Evolutionary conservation across 2,329 filamentous ascomycete species (phyloP).

Genomic region (Penicillium palitans): DNA sequence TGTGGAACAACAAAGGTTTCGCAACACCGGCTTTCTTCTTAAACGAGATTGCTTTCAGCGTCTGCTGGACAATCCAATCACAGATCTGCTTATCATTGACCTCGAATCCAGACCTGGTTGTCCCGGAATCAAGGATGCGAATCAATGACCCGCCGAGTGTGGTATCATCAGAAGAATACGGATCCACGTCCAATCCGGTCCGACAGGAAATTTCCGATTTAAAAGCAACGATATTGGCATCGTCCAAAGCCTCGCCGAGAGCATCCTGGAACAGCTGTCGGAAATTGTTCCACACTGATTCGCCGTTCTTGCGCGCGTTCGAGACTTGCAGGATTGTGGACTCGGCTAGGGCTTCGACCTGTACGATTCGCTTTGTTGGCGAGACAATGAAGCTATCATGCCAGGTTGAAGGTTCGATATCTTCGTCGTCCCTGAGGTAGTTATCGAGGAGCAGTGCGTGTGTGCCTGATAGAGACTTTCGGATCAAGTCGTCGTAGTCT

Average conservation of each 20-base stretch:
- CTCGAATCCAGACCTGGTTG: slow-evolving; percentile 29
- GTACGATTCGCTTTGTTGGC: slow-evolving; percentile 70
- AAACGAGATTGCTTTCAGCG: slow-evolving; percentile 57
- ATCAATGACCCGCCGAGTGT: slow-evolving; percentile 31
- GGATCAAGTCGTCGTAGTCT: slow-evolving; percentile 59
- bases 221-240: slow-evolving; percentile 73
- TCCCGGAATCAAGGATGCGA: slow-evolving; percentile 30
- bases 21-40: slow-evolving; percentile 45
- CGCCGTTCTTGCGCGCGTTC: slow-evolving; percentile 35
- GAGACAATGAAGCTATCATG: slow-evolving; percentile 66
- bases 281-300: slow-evolving; percentile 30
- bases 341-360: slow-evolving; percentile 72
- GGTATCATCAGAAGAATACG: slow-evolving; percentile 48
- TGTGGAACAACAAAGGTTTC: slow-evolving; percentile 83
- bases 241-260: slow-evolving; percentile 60
- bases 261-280: slow-evolving; percentile 33
- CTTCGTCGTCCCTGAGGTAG: slow-evolving; percentile 57
- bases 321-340: slow-evolving; percentile 57
- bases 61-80: slow-evolving; percentile 65
- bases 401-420: slow-evolving; percentile 62
- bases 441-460: slow-evolving; percentile 78
- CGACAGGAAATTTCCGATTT: slow-evolving; percentile 83
- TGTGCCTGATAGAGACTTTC: slow-evolving; percentile 68
- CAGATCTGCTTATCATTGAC: slow-evolving; percentile 67
- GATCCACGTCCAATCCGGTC: slow-evolving; percentile 66